Percentiles rank a stretch among this genome's conserved stretches.
Conservation (phyloP, 1,139 yeast genomes). For the Saccharomyces uvarum region DNA sequence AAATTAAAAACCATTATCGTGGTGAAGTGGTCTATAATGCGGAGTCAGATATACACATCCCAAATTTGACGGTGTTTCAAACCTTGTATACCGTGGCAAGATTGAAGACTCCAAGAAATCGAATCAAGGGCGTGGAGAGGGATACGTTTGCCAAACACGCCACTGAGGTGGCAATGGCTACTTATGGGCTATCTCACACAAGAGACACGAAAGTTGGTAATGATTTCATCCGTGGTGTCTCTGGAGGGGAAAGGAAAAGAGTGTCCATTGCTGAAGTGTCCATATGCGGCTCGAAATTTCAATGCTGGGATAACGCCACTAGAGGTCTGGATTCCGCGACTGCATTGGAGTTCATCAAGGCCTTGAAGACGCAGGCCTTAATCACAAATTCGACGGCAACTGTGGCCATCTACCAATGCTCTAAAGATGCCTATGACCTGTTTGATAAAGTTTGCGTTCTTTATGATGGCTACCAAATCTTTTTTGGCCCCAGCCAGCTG, state of each 20-base stretch:
- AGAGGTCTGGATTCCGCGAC: slow-evolving; percentile 75
- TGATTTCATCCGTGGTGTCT: slow-evolving; percentile 37
- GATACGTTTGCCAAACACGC: slow-evolving; percentile 33
- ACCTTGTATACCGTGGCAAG: slow-evolving; percentile 32
- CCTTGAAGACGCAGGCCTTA: slow-evolving; percentile 57
- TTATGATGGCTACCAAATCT: slow-evolving; percentile 40
- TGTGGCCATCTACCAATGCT: slow-evolving; percentile 76
- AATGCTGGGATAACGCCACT: slow-evolving; percentile 71
- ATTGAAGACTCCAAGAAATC: slow-evolving; percentile 31
- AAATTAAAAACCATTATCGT: slow-evolving; percentile 41
- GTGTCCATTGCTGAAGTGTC: slow-evolving; percentile 40
- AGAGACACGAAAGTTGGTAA: slow-evolving; percentile 37
- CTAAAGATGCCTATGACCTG: slow-evolving; percentile 53
- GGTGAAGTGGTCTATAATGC: slow-evolving; percentile 51
- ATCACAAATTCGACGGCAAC: slow-evolving; percentile 53
- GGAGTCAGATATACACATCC: slow-evolving; percentile 42
- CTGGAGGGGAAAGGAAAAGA: slow-evolving; percentile 40
- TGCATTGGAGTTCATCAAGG: slow-evolving; percentile 65
- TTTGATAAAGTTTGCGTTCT: slow-evolving; percentile 41
- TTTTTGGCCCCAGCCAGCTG: slow-evolving; percentile 35
- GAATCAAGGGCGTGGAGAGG: slow-evolving; percentile 33
- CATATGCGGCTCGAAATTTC: slow-evolving; percentile 39
- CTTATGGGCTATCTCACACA: slow-evolving; percentile 38
- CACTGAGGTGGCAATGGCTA: slow-evolving; percentile 36
- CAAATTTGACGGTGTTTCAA: slow-evolving; percentile 41